Base-by-base conservation (phyloP, 768 basidiomycete genomes). In the Cystofilobasidium macerans region DNA sequence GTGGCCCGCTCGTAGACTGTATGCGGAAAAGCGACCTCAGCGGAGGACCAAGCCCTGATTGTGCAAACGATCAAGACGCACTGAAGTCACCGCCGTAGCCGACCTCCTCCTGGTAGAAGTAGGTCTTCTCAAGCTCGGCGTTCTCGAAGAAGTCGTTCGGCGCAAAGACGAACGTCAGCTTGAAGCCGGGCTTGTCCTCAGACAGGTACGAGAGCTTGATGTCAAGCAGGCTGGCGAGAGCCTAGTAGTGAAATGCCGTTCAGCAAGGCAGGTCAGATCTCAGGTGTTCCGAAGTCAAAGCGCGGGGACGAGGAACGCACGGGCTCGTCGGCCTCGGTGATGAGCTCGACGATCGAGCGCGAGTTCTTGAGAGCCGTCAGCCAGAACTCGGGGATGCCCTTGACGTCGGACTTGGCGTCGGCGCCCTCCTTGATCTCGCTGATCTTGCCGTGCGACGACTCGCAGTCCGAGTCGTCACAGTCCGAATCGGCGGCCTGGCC, bases 331-430 rank as follows among this genome's bases (percentile, higher is more conserved):
- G 88, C 86, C 72, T 98, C 92, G 30, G 89, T 94, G 79, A 98
- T 89, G 74, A 92, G 80, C 24, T 93, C 91, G 48, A 82, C 81
- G 63, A 97, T 81, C 58, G 83, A 88, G 65, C 86, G 77, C 76
- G 98, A 92, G 78, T 95, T 98, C 70, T 88, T 85, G 62, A 98
- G 81, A 3, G 92, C 90, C 1, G 95, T 98, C 72, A 95, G 84
- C 94, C 94, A 99, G 82, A 99, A 99, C 72, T 94, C 87, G 60
- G 93, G 89, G 71, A 99, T 89, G 61, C 85, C 81, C 73, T 77
- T 76, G 64, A 73, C 57, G 32, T 74, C 67, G 40, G 75, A 64
- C 9, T 71, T 63, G 45, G 71, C 64, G 40, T 80, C 66, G n/a
- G 48, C 64, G 47, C 68, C 68, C 68, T 79, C 81, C 47, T 61